These are phyloP conservation scores for Lablab purpureus DNA, from an alignment of 306 rosid genomes.

Conservation along the genomic window DNA sequence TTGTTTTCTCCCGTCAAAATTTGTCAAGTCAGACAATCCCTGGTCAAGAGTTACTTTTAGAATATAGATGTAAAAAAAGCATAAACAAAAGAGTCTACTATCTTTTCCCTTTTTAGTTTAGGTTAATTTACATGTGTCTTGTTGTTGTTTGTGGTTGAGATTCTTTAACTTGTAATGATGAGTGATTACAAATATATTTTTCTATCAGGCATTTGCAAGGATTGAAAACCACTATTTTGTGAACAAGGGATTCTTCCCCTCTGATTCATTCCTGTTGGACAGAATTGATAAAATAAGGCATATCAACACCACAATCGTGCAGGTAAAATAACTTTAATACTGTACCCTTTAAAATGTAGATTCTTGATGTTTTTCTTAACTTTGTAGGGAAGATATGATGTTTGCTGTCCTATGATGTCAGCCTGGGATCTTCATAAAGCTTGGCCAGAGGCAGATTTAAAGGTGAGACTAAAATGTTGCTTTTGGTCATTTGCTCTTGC, in stretches of 20 bases:
- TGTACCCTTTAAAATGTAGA: conserved; percentile 26
- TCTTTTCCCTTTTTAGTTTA: not conserved
- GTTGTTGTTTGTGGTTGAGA: conserved; percentile 2
- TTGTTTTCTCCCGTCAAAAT: not conserved
- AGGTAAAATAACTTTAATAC: conserved; percentile 57
- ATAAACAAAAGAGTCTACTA: no score
- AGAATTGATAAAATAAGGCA: conserved; percentile 83
- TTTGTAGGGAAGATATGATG: conserved; percentile 90
- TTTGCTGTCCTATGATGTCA: conserved; percentile 95
- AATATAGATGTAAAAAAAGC: no score
- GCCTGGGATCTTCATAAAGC: conserved; percentile 99
- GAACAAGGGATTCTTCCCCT: conserved; percentile 85
- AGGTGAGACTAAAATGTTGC: conserved; percentile 55
- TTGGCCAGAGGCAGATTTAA: conserved; percentile 95
- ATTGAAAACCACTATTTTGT: conserved; percentile 93
- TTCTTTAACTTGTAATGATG: conserved; percentile 30
- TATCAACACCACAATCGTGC: conserved; percentile 79
- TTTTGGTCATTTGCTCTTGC: conserved; percentile 20
- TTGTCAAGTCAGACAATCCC: not conserved
- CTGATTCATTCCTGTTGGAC: conserved; percentile 86
- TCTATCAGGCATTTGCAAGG: conserved; percentile 93
- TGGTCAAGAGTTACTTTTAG: not conserved
- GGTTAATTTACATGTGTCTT: conserved; percentile 8
- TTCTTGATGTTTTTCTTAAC: conserved; percentile 26
- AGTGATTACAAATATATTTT: conserved; percentile 32